Percentiles rank a stretch among this genome's conserved stretches.
These are phyloP conservation scores for Zymoseptoria brevis DNA, from an alignment of 2,329 filamentous ascomycete genomes.

Conservation along the genomic window DNA sequence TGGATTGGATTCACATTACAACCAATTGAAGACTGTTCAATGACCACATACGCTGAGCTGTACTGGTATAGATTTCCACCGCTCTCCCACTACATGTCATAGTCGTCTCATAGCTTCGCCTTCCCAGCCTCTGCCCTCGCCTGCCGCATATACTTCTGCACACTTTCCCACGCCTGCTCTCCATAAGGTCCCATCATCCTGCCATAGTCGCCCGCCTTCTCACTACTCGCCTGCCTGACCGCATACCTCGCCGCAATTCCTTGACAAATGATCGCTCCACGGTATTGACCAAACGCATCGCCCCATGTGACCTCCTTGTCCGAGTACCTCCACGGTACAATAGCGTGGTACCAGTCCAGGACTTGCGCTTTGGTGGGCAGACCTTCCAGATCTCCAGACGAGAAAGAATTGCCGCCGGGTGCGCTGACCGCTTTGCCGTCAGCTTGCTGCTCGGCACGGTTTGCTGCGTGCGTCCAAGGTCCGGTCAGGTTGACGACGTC, in stretches of 20 bases:
- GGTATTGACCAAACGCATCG: constrained; percentile 54
- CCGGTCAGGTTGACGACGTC: constrained; percentile 73
- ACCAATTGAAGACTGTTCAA: not conserved
- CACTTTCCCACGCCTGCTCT: constrained; percentile 68
- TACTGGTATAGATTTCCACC: not conserved
- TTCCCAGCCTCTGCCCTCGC: constrained; percentile 22
- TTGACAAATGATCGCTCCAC: constrained; percentile 61
- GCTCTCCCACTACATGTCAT: not conserved
- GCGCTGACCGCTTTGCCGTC: constrained; percentile 32
- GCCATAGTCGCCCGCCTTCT: constrained; percentile 66
- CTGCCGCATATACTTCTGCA: constrained; percentile 40
- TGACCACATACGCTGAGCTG: not conserved
- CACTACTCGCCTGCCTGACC: constrained; percentile 79
- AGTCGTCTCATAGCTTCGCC: constrained; percentile 10
- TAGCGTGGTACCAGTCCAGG: constrained; percentile 58
- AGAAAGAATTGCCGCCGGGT: constrained; percentile 47
- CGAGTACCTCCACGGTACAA: constrained; percentile 62
- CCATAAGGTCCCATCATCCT: constrained; percentile 63
- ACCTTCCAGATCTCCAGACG: constrained; percentile 56
- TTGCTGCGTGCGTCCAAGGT: constrained; percentile 32
- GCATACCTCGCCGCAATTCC: constrained; percentile 89
- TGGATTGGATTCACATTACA: not conserved
- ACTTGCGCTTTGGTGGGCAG: constrained; percentile 54
- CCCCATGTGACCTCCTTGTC: constrained; percentile 54
- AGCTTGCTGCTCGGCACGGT: constrained; percentile 21